A percentile compares a stretch with the other conserved stretches of the same genome.
Conservation (phyloP, 2,329 filamentous ascomycete genomes). For the Penicillium sp. region DNA sequence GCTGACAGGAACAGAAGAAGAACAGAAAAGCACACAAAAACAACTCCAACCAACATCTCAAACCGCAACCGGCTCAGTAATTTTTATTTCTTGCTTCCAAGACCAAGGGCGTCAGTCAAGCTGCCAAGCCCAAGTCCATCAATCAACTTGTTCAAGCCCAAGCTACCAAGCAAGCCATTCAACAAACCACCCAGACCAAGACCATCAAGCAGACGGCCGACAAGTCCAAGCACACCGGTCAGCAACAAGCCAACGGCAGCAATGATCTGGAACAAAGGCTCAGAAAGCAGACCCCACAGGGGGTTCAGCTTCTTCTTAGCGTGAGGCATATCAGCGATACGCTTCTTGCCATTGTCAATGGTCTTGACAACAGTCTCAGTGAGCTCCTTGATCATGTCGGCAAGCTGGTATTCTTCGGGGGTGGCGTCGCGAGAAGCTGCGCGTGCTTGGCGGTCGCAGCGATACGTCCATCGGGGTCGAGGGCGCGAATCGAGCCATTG, state of each 20-base stretch:
- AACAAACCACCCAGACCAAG: slow-evolving; percentile 81
- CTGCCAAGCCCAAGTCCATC: slow-evolving; percentile 55
- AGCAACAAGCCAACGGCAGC: slow-evolving; percentile 83
- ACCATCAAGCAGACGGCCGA: slow-evolving; percentile 76
- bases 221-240: slow-evolving; percentile 79
- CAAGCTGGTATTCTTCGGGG: slow-evolving; percentile 81
- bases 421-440: slow-evolving; percentile 73
- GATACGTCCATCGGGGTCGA: slow-evolving; percentile 87
- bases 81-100: slow-evolving; percentile 54
- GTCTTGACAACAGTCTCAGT: slow-evolving; percentile 78
- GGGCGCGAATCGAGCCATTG: slow-evolving; percentile 81
- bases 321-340: slow-evolving; percentile 87
- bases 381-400: slow-evolving; percentile 81
- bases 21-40: neutral
- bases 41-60: neutral
- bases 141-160: slow-evolving; percentile 63
- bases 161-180: slow-evolving; percentile 71
- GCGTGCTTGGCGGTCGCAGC: slow-evolving; percentile 82
- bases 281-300: slow-evolving; percentile 71
- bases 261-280: slow-evolving; percentile 90
- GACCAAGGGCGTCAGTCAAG: slow-evolving; percentile 40
- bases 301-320: slow-evolving; percentile 95
- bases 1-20: neutral
- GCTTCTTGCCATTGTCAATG: slow-evolving; percentile 85
- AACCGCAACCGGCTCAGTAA: neutral